A percentile compares a stretch with the other conserved stretches of the same genome.
Conservation (phyloP, 176 grass and related monocot genomes). For the Pontederia crassipes region DNA sequence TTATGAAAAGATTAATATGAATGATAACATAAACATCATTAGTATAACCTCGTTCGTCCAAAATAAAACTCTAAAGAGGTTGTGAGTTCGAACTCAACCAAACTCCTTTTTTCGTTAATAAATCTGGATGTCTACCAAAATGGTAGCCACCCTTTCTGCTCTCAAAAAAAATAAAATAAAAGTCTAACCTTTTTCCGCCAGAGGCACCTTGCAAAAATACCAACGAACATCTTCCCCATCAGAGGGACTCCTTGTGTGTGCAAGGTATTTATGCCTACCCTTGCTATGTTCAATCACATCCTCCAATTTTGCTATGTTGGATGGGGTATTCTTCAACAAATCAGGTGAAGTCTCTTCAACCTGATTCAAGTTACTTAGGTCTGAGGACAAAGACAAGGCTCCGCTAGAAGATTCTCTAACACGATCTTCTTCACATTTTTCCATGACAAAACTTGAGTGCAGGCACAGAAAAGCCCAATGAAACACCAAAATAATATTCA, state of each 20-base stretch:
- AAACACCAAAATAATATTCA: too few relatives aligned
- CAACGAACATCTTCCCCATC: conserved; percentile 78
- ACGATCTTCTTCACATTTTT: neutral
- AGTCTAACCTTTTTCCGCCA: conserved; percentile 47
- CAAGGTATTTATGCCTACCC: conserved; percentile 71
- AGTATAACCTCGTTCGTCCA: too few relatives aligned
- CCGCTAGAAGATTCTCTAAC: neutral
- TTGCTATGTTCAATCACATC: conserved; percentile 64
- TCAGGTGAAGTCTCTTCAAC: conserved; percentile 46
- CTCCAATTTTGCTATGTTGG: conserved; percentile 74
- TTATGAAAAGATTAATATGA: too few relatives aligned
- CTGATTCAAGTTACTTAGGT: conserved; percentile 12
- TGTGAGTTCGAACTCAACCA: too few relatives aligned
- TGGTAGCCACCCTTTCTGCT: too few relatives aligned
- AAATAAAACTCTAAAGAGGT: too few relatives aligned
- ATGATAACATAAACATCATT: too few relatives aligned
- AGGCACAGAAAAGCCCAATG: neutral
- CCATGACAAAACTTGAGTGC: conserved; percentile 3
- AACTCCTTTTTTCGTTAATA: too few relatives aligned
- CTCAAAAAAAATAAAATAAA: too few relatives aligned
- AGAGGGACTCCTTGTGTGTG: conserved; percentile 84
- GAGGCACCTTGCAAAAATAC: conserved; percentile 94
- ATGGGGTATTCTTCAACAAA: conserved; percentile 72
- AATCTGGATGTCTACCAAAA: too few relatives aligned
- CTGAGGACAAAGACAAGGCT: conserved; percentile 13